Evolutionary conservation across 768 basidiomycete genomes (phyloP), one percentile per base, ranked within the genome.

Genomic region (Phanerodontia chrysosporium): DNA sequence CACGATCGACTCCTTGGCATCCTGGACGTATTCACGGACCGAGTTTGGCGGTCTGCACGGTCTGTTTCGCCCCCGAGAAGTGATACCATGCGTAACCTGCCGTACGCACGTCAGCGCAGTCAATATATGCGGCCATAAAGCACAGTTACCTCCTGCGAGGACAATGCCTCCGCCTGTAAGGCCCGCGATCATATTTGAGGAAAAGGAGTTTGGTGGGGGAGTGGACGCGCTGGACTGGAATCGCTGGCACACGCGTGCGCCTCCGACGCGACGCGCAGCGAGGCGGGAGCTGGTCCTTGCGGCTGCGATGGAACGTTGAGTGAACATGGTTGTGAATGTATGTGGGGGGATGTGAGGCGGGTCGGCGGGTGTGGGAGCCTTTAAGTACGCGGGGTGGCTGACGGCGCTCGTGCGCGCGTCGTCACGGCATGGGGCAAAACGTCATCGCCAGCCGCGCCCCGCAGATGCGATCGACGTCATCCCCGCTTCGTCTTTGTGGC

Each of bases 11-110:
- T 60, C 58, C 44, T 67, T 69, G n/a, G 71, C 65, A 30, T 69
- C 53, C 44, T 70, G 49, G 64, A 65, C 57, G 60, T 65, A 69
- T 52, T 44, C 29, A 45, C 69, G 59, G 1, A 70, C 67, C 5
- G 67, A 59, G 39, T 69, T 68, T n/a, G 16, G 76, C 63, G 4
- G 72, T 67, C 54, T 78, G 72, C 7, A 79, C 74, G 2, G 68
- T 63, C 5, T 63, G 65, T 62, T 75, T 78, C 12, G 74, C 30
- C 16, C 75, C 75, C 29, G 77, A 78, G 60, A 72, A 73, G 60
- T 77, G 71, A 60, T 80, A 81, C 54, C 66, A 73, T 0, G 66
- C 67, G 62, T 78, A 79, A 8, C 69, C 78, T 79, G 35, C n/a
- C 9, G n/a, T 18, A n/a, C 29, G 7, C 32, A n/a, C 46, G 30